Conservation (phyloP, 306 rosid genomes). For the Pueraria montana region DNA sequence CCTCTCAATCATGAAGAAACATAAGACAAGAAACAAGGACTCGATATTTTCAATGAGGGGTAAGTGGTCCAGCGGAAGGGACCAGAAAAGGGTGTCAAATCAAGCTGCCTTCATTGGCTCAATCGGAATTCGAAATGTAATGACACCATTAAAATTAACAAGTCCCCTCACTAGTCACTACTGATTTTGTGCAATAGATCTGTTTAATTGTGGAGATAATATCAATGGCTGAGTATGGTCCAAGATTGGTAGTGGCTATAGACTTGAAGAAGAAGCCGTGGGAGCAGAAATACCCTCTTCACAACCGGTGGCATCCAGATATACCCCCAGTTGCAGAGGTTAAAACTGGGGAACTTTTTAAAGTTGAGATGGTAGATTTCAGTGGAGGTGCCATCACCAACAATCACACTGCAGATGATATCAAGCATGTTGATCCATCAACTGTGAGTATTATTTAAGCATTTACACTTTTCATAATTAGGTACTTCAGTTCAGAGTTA, state of each 20-base stretch:
- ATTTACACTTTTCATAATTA: background rate
- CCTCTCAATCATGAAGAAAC: background rate
- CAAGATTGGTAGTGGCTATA: conserved; percentile 51
- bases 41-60: background rate
- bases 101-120: no score
- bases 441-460: conserved; percentile 56
- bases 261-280: conserved; percentile 62
- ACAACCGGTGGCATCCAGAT: conserved; percentile 67
- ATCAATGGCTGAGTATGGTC: conserved; percentile 52
- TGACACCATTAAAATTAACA: background rate
- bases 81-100: no score
- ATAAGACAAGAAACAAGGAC: background rate
- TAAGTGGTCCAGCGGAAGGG: background rate
- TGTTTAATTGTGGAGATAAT: background rate
- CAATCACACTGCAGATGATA: conserved; percentile 61
- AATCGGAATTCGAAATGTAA: no score
- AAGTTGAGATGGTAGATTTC: conserved; percentile 64
- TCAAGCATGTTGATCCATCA: conserved; percentile 59
- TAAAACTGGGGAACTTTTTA: conserved; percentile 43
- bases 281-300: conserved; percentile 60
- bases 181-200: no score
- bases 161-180: background rate
- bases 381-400: conserved; percentile 63
- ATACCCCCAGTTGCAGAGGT: conserved; percentile 59
- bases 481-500: background rate